These are phyloP conservation scores for Acanthamoeba castellanii DNA, from an alignment of 208 protist species.

Conservation along the genomic window DNA sequence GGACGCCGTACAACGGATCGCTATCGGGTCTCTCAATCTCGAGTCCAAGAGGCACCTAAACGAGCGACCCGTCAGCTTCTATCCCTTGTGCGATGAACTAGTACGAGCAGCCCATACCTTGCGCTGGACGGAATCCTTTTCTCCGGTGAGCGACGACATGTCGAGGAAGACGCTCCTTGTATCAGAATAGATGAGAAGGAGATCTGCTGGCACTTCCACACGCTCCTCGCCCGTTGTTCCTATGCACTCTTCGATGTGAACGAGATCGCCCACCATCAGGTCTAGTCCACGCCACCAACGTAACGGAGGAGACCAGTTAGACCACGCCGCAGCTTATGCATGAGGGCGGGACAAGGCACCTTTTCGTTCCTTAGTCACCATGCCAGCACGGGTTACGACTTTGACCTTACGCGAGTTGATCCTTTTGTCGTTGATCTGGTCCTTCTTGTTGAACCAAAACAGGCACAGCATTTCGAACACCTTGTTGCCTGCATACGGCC, in stretches of 20 bases:
- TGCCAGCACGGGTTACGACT: constrained; percentile 42
- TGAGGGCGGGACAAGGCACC: background rate
- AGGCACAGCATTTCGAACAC: constrained; percentile 72
- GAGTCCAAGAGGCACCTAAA: constrained; percentile 44
- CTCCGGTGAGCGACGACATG: constrained; percentile 71
- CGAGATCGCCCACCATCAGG: constrained; percentile 52
- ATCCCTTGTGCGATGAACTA: background rate
- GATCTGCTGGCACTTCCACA: constrained; percentile 63
- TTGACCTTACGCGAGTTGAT: constrained; percentile 71
- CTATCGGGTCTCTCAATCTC: constrained; percentile 49
- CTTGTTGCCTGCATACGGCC: constrained; percentile 73
- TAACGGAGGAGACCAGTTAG: background rate
- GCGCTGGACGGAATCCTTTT: constrained; percentile 75
- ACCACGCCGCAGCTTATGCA: background rate
- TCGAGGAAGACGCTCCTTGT: constrained; percentile 67
- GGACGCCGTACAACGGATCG: constrained; percentile 62
- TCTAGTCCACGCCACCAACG: background rate
- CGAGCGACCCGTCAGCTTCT: background rate
- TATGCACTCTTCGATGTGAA: constrained; percentile 58
- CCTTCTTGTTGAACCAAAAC: constrained; percentile 76
- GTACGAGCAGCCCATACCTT: constrained; percentile 1
- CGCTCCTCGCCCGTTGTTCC: background rate
- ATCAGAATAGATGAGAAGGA: constrained; percentile 65
- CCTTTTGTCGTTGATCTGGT: constrained; percentile 59
- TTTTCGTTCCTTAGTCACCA: constrained; percentile 71